phyloP scores from a whole-genome alignment of 352 stramenopile genomes.

The Pythium rishiriense region DNA sequence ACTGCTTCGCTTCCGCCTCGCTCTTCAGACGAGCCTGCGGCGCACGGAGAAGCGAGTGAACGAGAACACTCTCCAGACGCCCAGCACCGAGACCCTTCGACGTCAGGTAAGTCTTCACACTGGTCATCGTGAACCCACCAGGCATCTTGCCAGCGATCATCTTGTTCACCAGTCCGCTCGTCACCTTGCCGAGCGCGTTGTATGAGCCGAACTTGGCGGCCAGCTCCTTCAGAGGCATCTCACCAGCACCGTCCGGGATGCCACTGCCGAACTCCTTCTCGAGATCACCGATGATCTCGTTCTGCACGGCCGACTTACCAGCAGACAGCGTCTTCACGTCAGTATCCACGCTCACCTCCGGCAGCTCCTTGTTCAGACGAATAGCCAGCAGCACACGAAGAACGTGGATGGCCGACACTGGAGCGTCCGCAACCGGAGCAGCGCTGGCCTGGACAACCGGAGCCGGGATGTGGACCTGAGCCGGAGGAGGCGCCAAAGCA shows the following conservation, averaged over 20 bases:
- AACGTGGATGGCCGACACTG: slow-evolving; percentile 62
- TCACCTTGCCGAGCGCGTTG: slow-evolving; percentile 71
- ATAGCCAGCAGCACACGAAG: slow-evolving; percentile 77
- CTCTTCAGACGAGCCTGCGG: slow-evolving; percentile 70
- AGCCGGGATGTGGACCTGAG: slow-evolving; percentile 27
- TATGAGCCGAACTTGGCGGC: slow-evolving; percentile 69
- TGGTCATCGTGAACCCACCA: slow-evolving; percentile 81
- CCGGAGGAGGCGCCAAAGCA: slow-evolving; percentile 30
- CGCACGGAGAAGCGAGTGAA: slow-evolving; percentile 60
- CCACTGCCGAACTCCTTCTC: slow-evolving; percentile 84
- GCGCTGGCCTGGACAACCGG: slow-evolving; percentile 28
- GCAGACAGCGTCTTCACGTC: slow-evolving; percentile 80
- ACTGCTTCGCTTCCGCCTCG: slow-evolving; percentile 72
- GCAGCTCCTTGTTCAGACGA: slow-evolving; percentile 72
- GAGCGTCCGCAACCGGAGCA: slow-evolving; percentile 49
- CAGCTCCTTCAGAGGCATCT: slow-evolving; percentile 75
- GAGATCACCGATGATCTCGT: slow-evolving; percentile 87
- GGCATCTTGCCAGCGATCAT: slow-evolving; percentile 83
- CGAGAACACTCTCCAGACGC: slow-evolving; percentile 75
- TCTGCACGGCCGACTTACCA: slow-evolving; percentile 87
- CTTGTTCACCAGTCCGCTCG: slow-evolving; percentile 63
- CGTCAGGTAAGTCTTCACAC: slow-evolving; percentile 70
- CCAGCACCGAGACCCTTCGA: slow-evolving; percentile 67
- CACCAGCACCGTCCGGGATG: slow-evolving; percentile 66
- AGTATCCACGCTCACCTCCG: slow-evolving; percentile 67